Evolutionary conservation across 129 eudicot species (phyloP).

Genomic region (Escallonia rubra): DNA sequence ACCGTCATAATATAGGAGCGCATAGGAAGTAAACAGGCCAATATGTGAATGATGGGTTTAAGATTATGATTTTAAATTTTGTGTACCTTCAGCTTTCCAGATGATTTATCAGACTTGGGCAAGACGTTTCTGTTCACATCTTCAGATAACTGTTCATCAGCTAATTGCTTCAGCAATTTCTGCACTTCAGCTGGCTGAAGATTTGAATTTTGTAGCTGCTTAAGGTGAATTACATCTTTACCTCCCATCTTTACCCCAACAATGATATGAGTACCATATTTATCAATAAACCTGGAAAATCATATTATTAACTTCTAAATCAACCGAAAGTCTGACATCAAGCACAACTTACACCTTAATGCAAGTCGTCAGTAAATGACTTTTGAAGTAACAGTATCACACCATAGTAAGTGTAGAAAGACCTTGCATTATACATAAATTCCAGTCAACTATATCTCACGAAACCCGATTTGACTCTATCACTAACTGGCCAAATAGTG

Average conservation of each 20-base stretch:
- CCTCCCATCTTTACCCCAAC: slow-evolving; percentile 99
- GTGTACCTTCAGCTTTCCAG: slow-evolving; percentile 54
- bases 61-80: neutral
- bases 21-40: too few relatives aligned
- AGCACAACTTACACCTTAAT: neutral
- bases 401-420: too few relatives aligned
- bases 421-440: too few relatives aligned
- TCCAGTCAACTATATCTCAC: too few relatives aligned
- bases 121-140: slow-evolving; percentile 33
- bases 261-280: slow-evolving; percentile 88
- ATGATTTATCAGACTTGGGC: slow-evolving; percentile 33
- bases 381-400: too few relatives aligned
- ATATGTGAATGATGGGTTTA: neutral
- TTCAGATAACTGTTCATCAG: slow-evolving; percentile 68
- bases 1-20: neutral
- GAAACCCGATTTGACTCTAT: too few relatives aligned
- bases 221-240: slow-evolving; percentile 85
- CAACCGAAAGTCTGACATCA: neutral
- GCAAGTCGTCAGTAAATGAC: too few relatives aligned
- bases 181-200: slow-evolving; percentile 71
- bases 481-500: neutral
- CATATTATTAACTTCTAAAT: slow-evolving; percentile 6
- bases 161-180: slow-evolving; percentile 69
- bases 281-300: slow-evolving; percentile 78
- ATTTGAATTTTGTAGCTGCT: slow-evolving; percentile 80